These are phyloP conservation scores for Talaromyces sp. DNA, from an alignment of 2,329 filamentous ascomycete genomes.

Conservation along the genomic window DNA sequence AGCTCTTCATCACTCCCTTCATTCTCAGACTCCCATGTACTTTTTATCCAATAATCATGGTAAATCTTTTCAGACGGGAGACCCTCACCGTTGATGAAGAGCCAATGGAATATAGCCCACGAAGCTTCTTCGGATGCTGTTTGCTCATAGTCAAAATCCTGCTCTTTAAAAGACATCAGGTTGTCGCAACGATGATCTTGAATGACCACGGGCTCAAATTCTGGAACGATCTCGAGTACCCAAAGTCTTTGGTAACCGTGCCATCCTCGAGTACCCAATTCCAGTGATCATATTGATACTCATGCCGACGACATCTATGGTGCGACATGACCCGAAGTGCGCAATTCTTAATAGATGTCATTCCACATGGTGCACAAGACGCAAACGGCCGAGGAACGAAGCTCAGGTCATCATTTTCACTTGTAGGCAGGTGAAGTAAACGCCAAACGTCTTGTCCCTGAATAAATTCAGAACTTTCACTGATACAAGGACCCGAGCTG, in stretches of 20 bases:
- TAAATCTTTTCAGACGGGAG: slow-evolving; percentile 18
- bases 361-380: slow-evolving; percentile 14
- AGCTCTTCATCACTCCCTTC: not conserved
- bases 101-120: slow-evolving; percentile 21
- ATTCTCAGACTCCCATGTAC: slow-evolving; percentile 2
- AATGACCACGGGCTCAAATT: not conserved
- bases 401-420: slow-evolving; percentile 10
- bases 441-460: slow-evolving; percentile 18
- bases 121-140: slow-evolving; percentile 19
- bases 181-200: not conserved
- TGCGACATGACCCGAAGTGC: slow-evolving; percentile 16
- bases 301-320: slow-evolving; percentile 13
- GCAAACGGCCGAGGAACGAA: not conserved
- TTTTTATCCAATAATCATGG: slow-evolving; percentile 17
- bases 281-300: slow-evolving; percentile 12
- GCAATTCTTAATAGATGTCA: slow-evolving; percentile 3
- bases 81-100: slow-evolving; percentile 18
- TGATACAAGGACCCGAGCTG: slow-evolving; percentile 13
- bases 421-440: slow-evolving; percentile 11
- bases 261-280: slow-evolving; percentile 12
- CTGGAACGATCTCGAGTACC: not conserved
- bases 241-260: slow-evolving; percentile 1
- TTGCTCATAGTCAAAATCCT: slow-evolving; percentile 14
- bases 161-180: not conserved
- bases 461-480: slow-evolving; percentile 1